These are phyloP conservation scores for Hyphopichia buzzinii DNA, from an alignment of 1,139 yeast genomes.

Conservation along the genomic window DNA sequence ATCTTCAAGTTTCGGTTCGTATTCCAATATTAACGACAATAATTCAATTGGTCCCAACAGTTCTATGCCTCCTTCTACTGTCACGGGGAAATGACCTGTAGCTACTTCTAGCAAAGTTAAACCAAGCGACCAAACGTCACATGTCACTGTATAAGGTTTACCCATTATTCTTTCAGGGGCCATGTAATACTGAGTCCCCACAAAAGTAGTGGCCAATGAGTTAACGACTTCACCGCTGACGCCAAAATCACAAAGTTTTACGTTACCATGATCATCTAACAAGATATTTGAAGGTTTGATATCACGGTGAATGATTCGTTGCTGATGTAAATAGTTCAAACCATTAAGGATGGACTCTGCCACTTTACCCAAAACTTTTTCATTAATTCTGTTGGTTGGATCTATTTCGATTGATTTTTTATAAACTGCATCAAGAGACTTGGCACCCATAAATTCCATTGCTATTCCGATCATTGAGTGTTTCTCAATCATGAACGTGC, in stretches of 20 bases:
- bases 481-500: slow-evolving; percentile 78
- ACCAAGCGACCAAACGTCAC: slow-evolving; percentile 97
- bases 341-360: slow-evolving; percentile 86
- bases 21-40: slow-evolving; percentile 74
- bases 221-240: slow-evolving; percentile 96
- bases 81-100: slow-evolving; percentile 74
- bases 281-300: slow-evolving; percentile 91
- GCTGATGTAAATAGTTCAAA: slow-evolving; percentile 80
- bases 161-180: slow-evolving; percentile 98
- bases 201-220: slow-evolving; percentile 91
- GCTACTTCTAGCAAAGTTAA: slow-evolving; percentile 90
- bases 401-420: slow-evolving; percentile 55
- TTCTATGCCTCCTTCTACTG: slow-evolving; percentile 28
- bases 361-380: slow-evolving; percentile 84
- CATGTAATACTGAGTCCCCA: slow-evolving; percentile 97
- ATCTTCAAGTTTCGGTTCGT: slow-evolving; percentile 76
- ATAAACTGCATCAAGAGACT: slow-evolving; percentile 87
- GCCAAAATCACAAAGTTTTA: slow-evolving; percentile 96
- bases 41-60: slow-evolving; percentile 77
- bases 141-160: slow-evolving; percentile 88
- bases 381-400: slow-evolving; percentile 85
- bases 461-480: slow-evolving; percentile 81
- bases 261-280: slow-evolving; percentile 71
- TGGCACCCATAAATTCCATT: slow-evolving; percentile 97
- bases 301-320: slow-evolving; percentile 87